A percentile compares a stretch with the other conserved stretches of the same genome.
Evolutionary conservation across 306 rosid species (phyloP).

Genomic region (Lupinus albus): DNA sequence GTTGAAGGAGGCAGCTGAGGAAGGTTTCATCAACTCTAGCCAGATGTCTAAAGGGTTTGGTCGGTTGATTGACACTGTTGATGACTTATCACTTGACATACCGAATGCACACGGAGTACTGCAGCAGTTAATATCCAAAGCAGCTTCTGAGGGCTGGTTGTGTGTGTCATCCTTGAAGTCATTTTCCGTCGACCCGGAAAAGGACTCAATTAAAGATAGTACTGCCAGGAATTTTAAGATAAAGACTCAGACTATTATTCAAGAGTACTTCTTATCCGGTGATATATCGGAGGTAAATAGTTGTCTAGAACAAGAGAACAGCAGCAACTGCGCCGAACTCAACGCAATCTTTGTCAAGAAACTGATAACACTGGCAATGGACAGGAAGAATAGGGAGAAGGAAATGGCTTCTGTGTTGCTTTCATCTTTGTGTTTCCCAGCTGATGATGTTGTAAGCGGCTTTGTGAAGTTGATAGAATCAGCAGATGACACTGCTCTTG

Average conservation of each 20-base stretch:
- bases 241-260: slow-evolving; percentile 59
- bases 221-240: slow-evolving; percentile 58
- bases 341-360: slow-evolving; percentile 70
- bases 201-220: slow-evolving; percentile 45
- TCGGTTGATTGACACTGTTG: slow-evolving; percentile 62
- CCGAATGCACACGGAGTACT: slow-evolving; percentile 61
- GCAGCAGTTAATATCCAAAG: slow-evolving; percentile 56
- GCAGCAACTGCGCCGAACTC: slow-evolving; percentile 41
- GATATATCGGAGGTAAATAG: slow-evolving; percentile 58
- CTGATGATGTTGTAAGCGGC: slow-evolving; percentile 70
- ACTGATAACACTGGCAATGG: slow-evolving; percentile 71
- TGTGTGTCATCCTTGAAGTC: slow-evolving; percentile 69
- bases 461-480: slow-evolving; percentile 69
- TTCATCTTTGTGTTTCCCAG: slow-evolving; percentile 65
- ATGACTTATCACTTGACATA: slow-evolving; percentile 74
- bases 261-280: slow-evolving; percentile 75
- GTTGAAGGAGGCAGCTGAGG: slow-evolving; percentile 67
- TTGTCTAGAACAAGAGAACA: slow-evolving; percentile 60
- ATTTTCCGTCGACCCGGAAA: slow-evolving; percentile 49
- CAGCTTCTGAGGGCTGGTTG: slow-evolving; percentile 82
- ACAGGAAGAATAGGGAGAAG: slow-evolving; percentile 71
- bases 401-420: slow-evolving; percentile 78
- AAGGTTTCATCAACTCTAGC: slow-evolving; percentile 69
- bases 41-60: slow-evolving; percentile 68
- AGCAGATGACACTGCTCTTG: slow-evolving; percentile 75